Conservation (phyloP, 495 filamentous ascomycete species). For the Acidomyces sp. region DNA sequence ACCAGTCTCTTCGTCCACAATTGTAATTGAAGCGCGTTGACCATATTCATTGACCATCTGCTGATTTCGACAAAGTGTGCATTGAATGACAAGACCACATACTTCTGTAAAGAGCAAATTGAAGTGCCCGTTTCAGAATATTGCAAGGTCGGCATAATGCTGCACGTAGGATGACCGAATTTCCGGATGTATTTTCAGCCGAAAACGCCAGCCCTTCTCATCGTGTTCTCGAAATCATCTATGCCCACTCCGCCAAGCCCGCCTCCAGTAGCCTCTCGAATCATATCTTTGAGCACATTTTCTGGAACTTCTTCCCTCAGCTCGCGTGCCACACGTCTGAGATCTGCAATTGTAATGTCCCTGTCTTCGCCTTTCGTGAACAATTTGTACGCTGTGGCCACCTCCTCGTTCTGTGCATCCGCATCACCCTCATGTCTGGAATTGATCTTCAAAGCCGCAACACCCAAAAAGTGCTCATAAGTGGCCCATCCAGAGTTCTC, state of each 20-base stretch:
- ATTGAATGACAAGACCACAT: too few relatives aligned
- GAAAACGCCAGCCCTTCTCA: slow-evolving; percentile 24
- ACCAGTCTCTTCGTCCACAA: too few relatives aligned
- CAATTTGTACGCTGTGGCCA: slow-evolving; percentile 64
- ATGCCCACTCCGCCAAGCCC: slow-evolving; percentile 52
- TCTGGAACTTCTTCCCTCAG: slow-evolving; percentile 73
- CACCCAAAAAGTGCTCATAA: slow-evolving; percentile 65
- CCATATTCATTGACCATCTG: too few relatives aligned
- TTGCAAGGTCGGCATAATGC: too few relatives aligned
- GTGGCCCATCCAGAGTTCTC: slow-evolving; percentile 61
- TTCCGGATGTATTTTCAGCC: too few relatives aligned
- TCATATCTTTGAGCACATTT: slow-evolving; percentile 76
- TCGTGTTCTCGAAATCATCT: slow-evolving; percentile 38
- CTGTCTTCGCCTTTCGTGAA: slow-evolving; percentile 48
- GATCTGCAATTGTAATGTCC: slow-evolving; percentile 57
- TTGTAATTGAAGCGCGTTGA: too few relatives aligned
- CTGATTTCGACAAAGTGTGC: too few relatives aligned
- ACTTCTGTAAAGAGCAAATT: too few relatives aligned
- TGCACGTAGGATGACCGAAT: too few relatives aligned
- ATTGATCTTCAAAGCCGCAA: slow-evolving; percentile 68
- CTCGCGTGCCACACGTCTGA: slow-evolving; percentile 66
- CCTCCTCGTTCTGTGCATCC: slow-evolving; percentile 38
- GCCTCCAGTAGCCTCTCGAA: slow-evolving; percentile 75
- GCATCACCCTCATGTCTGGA: slow-evolving; percentile 37
- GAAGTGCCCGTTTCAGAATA: too few relatives aligned